A percentile compares a stretch with the other conserved stretches of the same genome.
These are phyloP conservation scores for Viola pubescens DNA, from an alignment of 441 rosid species.

Conservation along the genomic window DNA sequence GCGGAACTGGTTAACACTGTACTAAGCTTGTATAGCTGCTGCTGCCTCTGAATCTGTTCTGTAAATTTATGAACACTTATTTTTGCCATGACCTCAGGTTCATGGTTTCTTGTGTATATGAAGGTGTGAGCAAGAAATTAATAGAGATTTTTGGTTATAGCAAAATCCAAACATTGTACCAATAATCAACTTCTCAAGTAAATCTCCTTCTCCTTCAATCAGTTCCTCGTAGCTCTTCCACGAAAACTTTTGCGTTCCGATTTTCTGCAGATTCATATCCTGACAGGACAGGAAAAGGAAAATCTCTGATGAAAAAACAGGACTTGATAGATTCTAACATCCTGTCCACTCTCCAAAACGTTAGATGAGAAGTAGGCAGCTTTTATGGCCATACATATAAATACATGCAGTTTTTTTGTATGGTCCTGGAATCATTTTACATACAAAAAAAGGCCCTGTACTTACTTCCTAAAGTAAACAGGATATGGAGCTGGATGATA, in stretches of 20 bases:
- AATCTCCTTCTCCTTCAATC: neutral
- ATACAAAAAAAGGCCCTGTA: no score
- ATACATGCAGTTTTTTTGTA: neutral
- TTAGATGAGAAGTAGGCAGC: neutral
- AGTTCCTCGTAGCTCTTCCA: neutral
- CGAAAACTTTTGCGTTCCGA: neutral
- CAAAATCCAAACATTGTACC: neutral
- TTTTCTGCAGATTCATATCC: no score
- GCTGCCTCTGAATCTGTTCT: no score
- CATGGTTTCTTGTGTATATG: slow-evolving; percentile 11
- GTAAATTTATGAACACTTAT: no score
- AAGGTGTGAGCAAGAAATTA: slow-evolving; percentile 6
- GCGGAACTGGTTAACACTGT: no score
- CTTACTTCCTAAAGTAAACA: no score
- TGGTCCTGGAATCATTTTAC: no score
- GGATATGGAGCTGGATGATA: neutral
- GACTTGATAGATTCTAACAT: no score
- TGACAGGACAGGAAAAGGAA: no score
- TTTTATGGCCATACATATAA: neutral
- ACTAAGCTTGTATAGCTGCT: no score
- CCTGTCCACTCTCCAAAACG: neutral
- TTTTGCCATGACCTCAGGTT: no score
- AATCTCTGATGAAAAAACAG: no score
- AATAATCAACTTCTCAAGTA: neutral
- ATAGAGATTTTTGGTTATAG: slow-evolving; percentile 10